Base-by-base conservation (phyloP, 306 rosid genomes). In the Boehmeria nivea region DNA sequence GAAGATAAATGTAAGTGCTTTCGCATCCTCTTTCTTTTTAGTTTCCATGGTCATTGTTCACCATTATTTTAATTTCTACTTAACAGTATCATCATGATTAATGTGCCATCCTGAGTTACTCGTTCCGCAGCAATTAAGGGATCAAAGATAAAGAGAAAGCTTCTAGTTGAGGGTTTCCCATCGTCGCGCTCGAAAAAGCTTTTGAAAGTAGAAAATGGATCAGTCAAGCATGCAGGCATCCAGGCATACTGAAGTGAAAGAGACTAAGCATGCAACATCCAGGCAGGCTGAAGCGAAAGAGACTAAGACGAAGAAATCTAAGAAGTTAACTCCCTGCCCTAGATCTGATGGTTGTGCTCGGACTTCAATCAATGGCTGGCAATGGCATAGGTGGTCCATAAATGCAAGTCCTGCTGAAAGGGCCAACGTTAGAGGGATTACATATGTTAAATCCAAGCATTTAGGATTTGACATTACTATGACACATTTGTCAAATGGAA, bases 311-410 rank as follows among this genome's bases (percentile, higher is more conserved):
- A 51, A 68, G 50, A 79, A 75, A 72, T 75, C 85, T 57, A 78
- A 74, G 77, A 74, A 54, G 28, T 51, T 62, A 62, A 74, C 66
- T 54, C 70, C 74, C 43, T 84, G 73, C 59, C 95, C 94, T 66
- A 76, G 67, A 83, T 87, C 99, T 50, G 71, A 58, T 75, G 96
- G 96, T 39, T 84, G 99, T 63, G 87, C 99, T 45, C 85, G 94
- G 51, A 70, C 78, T 60, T 87, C 99, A 59, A 76, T 91, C 75
- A 75, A 77, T 78, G 99, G 99, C 17, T 85, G 87, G 96, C 84
- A 81, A 70, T 91, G 96, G 99, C 99, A 71, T 77, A 77, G 69
- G 46, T 91, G 99, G 99, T 87, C 96, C 34, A 68, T 60, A 52
- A 77, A 66, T 28, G 95, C 99, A 21, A 91, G 72, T 68, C 87